Evolutionary conservation across 75 land plant species (phyloP), one percentile per base, ranked within the genome.

Genomic region (Cupressus sempervirens): DNA sequence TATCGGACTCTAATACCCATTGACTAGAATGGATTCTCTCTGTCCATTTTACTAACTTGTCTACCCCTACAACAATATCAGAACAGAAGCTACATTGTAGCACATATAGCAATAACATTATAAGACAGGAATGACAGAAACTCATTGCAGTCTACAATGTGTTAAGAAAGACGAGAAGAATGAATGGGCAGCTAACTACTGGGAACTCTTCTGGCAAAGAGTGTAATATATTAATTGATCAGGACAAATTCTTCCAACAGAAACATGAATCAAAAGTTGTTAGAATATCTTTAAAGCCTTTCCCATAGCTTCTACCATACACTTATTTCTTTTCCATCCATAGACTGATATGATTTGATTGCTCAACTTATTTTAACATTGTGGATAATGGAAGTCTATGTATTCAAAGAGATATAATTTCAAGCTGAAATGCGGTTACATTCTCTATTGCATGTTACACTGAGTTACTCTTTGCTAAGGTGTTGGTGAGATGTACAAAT

Each of bases 71-170:
- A 38, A 76, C 79, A 40, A 76, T 20, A 7, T 38, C 43, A 40
- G 43, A 76, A 76, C 26, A 18, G 45, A 76, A 20, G 45, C 79
- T 76, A 23, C 79, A 76, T 38, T 76, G 79, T 76, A 76, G 18
- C 40, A 76, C 9, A 38, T 76, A 23, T 18, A 40, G 7, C 79
- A 38, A 38, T 38, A 23, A 7, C 20, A 41, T 40, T 40, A 18
- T 20, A 76, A 6, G 26, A 76, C 18, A 11, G 79, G 43, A 76
- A 18, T 18, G 5, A n/a, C 43, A 40, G n/a, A 76, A 76, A 40
- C 45, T 38, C 79, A 76, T 76, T 40, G 38, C 77, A 75, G 14
- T 4, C 23, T 75, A 20, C 3, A 8, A 75, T 35, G 36, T 16
- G 77, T 38, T 5, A 36, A 41, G 79, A 38, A n/a, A 34, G 30